These are phyloP conservation scores for Akanthomyces dipterigenus DNA, from an alignment of 2,329 filamentous ascomycete genomes.

Conservation along the genomic window DNA sequence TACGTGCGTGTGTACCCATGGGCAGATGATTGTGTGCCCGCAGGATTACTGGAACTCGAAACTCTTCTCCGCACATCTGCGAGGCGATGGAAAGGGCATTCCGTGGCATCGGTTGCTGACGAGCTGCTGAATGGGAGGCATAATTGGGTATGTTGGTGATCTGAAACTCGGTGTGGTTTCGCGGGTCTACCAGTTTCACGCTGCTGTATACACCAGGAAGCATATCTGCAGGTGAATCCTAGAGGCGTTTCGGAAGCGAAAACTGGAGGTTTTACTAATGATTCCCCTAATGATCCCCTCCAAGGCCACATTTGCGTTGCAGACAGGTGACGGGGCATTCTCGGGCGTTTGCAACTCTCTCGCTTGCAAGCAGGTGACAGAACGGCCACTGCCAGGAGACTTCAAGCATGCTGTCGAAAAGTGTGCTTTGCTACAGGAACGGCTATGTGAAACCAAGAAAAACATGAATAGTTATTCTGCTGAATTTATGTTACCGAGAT, in stretches of 20 bases:
- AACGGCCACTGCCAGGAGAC: no score
- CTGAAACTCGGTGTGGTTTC: slow-evolving; percentile 7
- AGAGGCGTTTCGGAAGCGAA: background rate
- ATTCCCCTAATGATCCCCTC: no score
- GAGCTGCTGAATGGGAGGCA: background rate
- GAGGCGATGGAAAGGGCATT: background rate
- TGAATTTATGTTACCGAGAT: no score
- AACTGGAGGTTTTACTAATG: background rate
- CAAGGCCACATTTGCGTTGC: no score
- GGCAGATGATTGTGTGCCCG: background rate
- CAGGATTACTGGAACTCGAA: no score
- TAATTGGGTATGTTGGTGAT: background rate
- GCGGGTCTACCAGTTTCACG: background rate
- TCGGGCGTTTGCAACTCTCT: no score
- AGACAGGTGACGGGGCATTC: background rate
- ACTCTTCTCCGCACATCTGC: background rate
- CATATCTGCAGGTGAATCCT: background rate
- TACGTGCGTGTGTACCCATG: background rate
- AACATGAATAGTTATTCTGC: no score
- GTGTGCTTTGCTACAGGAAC: no score
- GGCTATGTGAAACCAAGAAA: no score
- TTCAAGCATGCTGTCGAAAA: no score
- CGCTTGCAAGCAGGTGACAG: no score
- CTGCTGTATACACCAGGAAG: background rate
- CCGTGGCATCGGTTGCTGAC: background rate